Percentiles rank a stretch among this genome's conserved stretches.
These are phyloP conservation scores for Orbilia ellipsospora DNA, from an alignment of 2,329 filamentous ascomycete species.

Conservation along the genomic window DNA sequence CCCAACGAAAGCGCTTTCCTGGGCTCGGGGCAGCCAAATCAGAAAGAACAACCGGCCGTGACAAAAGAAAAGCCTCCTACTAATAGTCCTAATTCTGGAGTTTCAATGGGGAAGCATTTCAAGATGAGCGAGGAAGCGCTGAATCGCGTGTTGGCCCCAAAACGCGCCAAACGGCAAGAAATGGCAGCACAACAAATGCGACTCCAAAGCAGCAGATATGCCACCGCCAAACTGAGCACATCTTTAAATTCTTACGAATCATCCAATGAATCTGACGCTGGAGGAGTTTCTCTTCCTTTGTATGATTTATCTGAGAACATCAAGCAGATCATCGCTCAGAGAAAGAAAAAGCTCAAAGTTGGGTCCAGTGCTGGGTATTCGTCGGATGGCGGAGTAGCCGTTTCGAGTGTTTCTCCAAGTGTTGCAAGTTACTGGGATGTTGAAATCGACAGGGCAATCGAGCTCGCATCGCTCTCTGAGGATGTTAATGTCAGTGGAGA, in stretches of 20 bases:
- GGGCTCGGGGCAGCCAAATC: neutral
- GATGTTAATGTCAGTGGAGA: neutral
- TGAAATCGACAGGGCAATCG: slow-evolving; percentile 30
- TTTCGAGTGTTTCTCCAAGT: neutral
- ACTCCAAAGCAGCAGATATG: neutral
- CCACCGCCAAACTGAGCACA: neutral
- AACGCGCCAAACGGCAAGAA: slow-evolving; percentile 4
- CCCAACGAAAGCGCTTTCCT: neutral
- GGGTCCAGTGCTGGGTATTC: neutral
- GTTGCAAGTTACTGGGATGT: slow-evolving; percentile 2
- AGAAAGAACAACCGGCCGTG: too few relatives aligned
- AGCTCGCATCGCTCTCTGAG: neutral
- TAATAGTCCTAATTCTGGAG: neutral
- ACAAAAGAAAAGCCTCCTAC: neutral
- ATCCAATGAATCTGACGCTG: slow-evolving; percentile 6
- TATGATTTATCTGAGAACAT: neutral
- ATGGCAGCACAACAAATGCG: slow-evolving; percentile 2
- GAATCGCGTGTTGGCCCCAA: neutral
- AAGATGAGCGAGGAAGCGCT: slow-evolving; percentile 18
- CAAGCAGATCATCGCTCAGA: neutral
- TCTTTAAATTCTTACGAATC: neutral
- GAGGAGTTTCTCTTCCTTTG: neutral
- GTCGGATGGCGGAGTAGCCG: slow-evolving; percentile 5
- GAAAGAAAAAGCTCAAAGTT: neutral
- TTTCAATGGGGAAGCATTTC: neutral